Base-by-base conservation (phyloP, 148 eudicot species). In the Camellia sinensis region DNA sequence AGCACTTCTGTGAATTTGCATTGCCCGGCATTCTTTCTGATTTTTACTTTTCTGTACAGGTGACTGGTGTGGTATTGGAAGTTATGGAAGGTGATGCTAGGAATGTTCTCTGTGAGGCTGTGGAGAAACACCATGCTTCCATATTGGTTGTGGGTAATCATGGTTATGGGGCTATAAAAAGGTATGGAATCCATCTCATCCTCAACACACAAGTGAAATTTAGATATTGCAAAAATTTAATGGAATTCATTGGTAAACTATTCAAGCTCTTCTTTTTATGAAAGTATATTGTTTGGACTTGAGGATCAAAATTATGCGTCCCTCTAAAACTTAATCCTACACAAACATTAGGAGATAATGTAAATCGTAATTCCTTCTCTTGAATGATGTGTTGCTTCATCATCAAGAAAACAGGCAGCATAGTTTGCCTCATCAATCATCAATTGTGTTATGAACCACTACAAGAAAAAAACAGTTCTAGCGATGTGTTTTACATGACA, bases 121-220 rank as follows among this genome's bases (percentile, higher is more conserved):
- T 88, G 43, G 95, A 93, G 45, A 91, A 86, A 85, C 86, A 89
- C 84, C 89, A 93, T 78, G 97, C 92, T 0, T 79, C 93, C 75
- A 80, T 91, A 79, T 83, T 93, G 83, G 95, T 89, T 61, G 87
- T 93, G 80, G 97, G 97, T n/a, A 93, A 87, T 71, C 97, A 93
- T 77, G 97, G 97, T 65, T 90, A 93, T 80, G 97, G 97, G 82
- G 91, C 89, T 75, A 82, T 91, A 7, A 91, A 93, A 83, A 89
- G 97, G 95, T 91, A 85, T 14, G 45, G 0, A 1, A 12, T 77
- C 62, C 57, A 46, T 40, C 7, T 13, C 71, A 72, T 56, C 2
- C 37, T 7, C 12, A 17, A 21, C 53, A 71, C 3, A 10, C 52
- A 4, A 45, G 11, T 5, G 18, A n/a, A 29, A 44, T 44, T 75